Evolutionary conservation across 805 yeast species (phyloP).

Genomic region (Tetrapisispora namnaoensis): DNA sequence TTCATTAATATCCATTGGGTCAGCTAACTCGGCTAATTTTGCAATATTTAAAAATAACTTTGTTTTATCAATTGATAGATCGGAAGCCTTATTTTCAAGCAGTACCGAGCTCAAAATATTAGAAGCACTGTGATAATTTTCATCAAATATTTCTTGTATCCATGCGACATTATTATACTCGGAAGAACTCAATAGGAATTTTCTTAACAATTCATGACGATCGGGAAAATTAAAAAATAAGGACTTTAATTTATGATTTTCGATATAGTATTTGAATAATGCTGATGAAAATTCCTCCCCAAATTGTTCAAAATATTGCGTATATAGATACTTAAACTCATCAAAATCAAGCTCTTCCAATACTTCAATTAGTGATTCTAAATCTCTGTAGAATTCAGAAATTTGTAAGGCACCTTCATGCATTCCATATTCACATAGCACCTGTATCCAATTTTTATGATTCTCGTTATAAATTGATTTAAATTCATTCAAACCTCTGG

Average conservation of each 20-base stretch:
- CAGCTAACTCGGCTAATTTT: conserved; percentile 51
- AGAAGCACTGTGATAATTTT: conserved; percentile 43
- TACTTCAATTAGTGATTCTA: conserved; percentile 48
- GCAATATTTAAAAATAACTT: conserved; percentile 60
- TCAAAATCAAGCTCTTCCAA: conserved; percentile 32
- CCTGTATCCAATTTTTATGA: conserved; percentile 46
- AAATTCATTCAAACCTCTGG: conserved; percentile 15
- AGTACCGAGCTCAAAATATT: conserved; percentile 36
- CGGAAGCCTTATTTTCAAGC: conserved; percentile 35
- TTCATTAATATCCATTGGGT: conserved; percentile 7
- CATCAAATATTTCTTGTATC: conserved; percentile 53
- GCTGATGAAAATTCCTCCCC: conserved; percentile 61
- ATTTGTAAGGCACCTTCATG: conserved; percentile 47
- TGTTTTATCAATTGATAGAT: conserved; percentile 23
- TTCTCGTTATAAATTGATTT: conserved; percentile 24
- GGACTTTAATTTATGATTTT: conserved; percentile 40
- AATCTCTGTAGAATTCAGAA: conserved; percentile 58
- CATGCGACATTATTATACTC: conserved; percentile 52
- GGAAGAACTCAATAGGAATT: conserved; percentile 40
- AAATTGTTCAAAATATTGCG: conserved; percentile 46
- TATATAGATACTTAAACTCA: conserved; percentile 34
- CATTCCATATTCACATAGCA: conserved; percentile 41
- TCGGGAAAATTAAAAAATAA: conserved; percentile 50
- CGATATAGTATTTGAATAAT: conserved; percentile 50
- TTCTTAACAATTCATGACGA: conserved; percentile 38